Evolutionary conservation across 768 basidiomycete species (phyloP), one percentile per base, ranked within the genome.

Genomic region (Mycena alexandri): DNA sequence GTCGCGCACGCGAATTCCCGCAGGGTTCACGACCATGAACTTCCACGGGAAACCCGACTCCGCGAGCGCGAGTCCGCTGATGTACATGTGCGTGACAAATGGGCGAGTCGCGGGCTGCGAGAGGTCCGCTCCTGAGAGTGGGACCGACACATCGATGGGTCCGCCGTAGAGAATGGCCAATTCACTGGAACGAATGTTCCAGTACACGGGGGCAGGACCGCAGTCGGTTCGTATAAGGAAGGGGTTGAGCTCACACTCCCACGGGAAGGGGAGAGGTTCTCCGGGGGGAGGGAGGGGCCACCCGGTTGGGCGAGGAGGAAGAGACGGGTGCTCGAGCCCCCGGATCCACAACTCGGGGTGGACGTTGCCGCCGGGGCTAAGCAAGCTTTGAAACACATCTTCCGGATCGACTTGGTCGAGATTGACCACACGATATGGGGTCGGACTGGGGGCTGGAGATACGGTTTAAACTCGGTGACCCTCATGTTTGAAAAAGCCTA

Each of bases 31-130:
- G 10, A 86, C 82, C 65, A 82, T 84, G 57, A 89, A 79, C 12
- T 87, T 86, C 90, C 89, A 90, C 17, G 81, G 84, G 72, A 87
- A 86, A 14, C 69, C 74, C 0, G 80, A 77, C n/a, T 81, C 79
- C 1, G 83, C 86, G 54, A 85, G 86, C 21, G 84, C 87, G 24
- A 90, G 79, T 4, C 77, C 82, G 63, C 80, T 82, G 75, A 91
- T 84, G 69, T 81, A 82, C 83, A 91, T 83, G 63, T 84, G 81
- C 10, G 85, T 85, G 50, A 89, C 77, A 64, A 89, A 84, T 0
- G 90, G 90, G 73, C 77, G 84, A 10, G 90, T 89, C n/a, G 89
- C 90, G 0, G 89, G 88, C 73, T 90, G 87, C n/a, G 83, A 78
- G 52, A 76, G 72, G 67, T 86, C 85, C 4, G 78, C 73, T 1